These are phyloP conservation scores for Hypholoma fasciculare DNA, from an alignment of 768 basidiomycete genomes.

Conservation along the genomic window DNA sequence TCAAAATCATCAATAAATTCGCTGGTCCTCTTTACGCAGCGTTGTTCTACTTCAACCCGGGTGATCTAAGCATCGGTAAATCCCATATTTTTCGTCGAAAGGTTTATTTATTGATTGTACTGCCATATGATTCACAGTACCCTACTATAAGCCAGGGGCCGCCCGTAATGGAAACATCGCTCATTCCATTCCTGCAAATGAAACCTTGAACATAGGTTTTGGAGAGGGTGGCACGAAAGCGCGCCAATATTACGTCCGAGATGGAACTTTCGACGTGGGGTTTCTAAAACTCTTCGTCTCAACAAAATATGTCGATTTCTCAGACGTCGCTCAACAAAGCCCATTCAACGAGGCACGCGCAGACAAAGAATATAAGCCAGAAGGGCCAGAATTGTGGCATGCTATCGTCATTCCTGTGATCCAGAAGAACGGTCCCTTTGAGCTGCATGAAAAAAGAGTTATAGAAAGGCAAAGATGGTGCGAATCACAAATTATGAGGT, in stretches of 20 bases:
- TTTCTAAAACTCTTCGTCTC: neutral
- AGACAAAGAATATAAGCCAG: neutral
- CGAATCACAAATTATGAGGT: too few relatives aligned
- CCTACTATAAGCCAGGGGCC: neutral
- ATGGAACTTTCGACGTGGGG: neutral
- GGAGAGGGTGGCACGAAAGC: neutral
- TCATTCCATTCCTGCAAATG: neutral
- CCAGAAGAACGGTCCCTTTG: neutral
- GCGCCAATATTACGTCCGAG: neutral
- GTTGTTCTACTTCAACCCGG: conserved; percentile 8
- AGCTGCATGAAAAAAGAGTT: too few relatives aligned
- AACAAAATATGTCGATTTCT: neutral
- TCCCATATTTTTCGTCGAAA: neutral
- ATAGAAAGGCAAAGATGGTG: too few relatives aligned
- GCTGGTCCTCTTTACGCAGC: neutral
- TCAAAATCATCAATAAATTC: conserved; percentile 3
- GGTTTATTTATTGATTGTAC: neutral
- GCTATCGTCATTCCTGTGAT: conserved; percentile 5
- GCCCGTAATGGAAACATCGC: neutral
- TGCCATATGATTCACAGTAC: neutral
- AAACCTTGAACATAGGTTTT: neutral
- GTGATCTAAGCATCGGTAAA: conserved; percentile 11
- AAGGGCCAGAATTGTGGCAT: conserved; percentile 1
- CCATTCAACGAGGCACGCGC: conserved; percentile 1
- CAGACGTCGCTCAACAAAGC: neutral